A percentile compares a stretch with the other conserved stretches of the same genome.
phyloP scores from a whole-genome alignment of 2,329 filamentous ascomycete species.

The Ceratocystis variospora region DNA sequence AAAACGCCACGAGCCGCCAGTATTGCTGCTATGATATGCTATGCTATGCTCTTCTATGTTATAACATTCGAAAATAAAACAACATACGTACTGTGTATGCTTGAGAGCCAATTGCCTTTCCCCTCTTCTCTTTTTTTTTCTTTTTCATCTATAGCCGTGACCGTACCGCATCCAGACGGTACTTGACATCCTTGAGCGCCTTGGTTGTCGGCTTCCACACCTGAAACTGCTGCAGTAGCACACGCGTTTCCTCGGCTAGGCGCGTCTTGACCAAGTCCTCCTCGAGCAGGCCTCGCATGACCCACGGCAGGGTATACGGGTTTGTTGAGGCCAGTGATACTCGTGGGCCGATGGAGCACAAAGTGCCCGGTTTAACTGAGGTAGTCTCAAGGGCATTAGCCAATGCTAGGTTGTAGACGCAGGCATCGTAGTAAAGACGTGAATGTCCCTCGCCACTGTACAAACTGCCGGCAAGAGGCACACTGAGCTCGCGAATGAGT shows the following conservation, averaged over 20 bases:
- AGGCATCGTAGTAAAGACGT: slow-evolving; percentile 75
- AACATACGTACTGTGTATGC: no score
- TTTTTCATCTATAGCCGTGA: slow-evolving; percentile 50
- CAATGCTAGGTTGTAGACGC: slow-evolving; percentile 69
- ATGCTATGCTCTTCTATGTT: no score
- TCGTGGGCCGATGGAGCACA: slow-evolving; percentile 25
- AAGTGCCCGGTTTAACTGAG: slow-evolving; percentile 32
- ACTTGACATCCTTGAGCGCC: slow-evolving; percentile 89
- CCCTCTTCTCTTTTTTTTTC: not conserved
- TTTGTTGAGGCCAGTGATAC: slow-evolving; percentile 44
- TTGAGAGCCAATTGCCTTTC: no score
- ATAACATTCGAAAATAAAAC: no score
- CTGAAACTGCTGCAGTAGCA: slow-evolving; percentile 77
- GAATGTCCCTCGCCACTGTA: slow-evolving; percentile 91
- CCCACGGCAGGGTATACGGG: slow-evolving; percentile 86
- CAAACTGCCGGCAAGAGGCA: slow-evolving; percentile 76
- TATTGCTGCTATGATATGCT: no score
- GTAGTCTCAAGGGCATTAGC: slow-evolving; percentile 62
- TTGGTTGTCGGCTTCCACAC: slow-evolving; percentile 86
- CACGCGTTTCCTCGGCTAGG: slow-evolving; percentile 59
- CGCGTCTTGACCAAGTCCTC: slow-evolving; percentile 81
- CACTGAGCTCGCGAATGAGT: slow-evolving; percentile 76
- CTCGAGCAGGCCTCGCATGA: slow-evolving; percentile 83
- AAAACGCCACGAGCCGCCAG: no score
- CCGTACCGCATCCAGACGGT: slow-evolving; percentile 76